Percentiles rank a stretch among this genome's conserved stretches.
These are phyloP conservation scores for Nyctanthes arbortristis DNA, from an alignment of 257 asterid species.

Conservation along the genomic window DNA sequence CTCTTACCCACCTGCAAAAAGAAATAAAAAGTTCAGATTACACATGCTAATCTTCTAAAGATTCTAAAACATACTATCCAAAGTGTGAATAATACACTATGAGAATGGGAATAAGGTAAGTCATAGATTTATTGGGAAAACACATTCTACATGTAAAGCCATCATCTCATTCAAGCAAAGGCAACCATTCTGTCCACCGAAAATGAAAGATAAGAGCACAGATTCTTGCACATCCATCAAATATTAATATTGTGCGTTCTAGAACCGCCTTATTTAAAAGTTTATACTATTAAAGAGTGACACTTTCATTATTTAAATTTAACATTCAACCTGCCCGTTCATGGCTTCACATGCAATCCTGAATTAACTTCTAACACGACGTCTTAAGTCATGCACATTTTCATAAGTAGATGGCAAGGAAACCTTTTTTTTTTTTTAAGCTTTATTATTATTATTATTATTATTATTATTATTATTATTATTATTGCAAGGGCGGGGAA, in stretches of 20 bases:
- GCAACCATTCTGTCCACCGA: background rate
- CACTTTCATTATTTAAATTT: background rate
- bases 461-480: too few species aligned
- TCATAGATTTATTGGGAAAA: background rate
- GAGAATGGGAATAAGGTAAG: background rate
- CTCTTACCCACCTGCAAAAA: conserved; percentile 4
- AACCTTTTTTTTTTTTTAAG: too few species aligned
- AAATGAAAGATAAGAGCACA: too few species aligned
- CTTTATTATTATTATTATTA: too few species aligned
- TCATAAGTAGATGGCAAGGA: background rate
- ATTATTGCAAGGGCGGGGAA: too few species aligned
- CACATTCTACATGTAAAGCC: background rate
- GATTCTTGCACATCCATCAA: too few species aligned
- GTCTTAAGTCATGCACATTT: background rate
- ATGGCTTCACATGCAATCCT: background rate
- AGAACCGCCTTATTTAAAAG: too few species aligned
- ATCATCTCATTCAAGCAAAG: background rate
- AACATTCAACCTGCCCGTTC: background rate
- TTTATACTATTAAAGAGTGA: too few species aligned
- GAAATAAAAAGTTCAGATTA: background rate
- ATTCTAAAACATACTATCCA: background rate
- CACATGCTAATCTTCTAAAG: background rate
- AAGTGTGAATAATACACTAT: background rate
- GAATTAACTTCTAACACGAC: background rate
- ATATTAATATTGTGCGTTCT: too few species aligned